A percentile compares a stretch with the other conserved stretches of the same genome.
These are phyloP conservation scores for Gossypium sturtianum DNA, from an alignment of 345 rosid species.

Conservation along the genomic window DNA sequence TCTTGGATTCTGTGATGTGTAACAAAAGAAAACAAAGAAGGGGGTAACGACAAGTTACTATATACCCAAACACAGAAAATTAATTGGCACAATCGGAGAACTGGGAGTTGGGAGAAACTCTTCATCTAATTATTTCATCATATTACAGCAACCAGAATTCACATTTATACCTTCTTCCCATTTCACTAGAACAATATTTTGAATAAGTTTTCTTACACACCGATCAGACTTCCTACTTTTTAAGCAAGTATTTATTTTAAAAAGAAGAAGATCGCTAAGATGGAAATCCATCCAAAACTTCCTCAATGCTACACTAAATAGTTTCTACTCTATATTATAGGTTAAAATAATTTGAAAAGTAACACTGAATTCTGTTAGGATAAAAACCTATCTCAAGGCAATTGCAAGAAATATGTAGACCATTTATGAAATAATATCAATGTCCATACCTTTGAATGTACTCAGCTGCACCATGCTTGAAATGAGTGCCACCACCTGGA, in stretches of 20 bases:
- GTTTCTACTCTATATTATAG: not conserved
- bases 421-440: not conserved
- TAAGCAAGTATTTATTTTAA: not conserved
- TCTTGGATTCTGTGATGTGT: no score
- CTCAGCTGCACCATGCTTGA: constrained; percentile 89
- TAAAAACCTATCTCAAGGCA: not conserved
- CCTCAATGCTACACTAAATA: not conserved
- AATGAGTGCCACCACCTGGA: constrained; percentile 98
- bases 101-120: not conserved
- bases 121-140: not conserved
- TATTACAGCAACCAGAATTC: not conserved
- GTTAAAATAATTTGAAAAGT: constrained; percentile 2
- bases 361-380: not conserved
- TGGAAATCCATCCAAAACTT: not conserved
- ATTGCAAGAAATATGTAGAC: not conserved
- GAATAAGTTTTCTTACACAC: not conserved
- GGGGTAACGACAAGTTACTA: not conserved
- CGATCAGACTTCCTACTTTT: not conserved
- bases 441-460: constrained; percentile 71
- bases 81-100: not conserved
- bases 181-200: not conserved
- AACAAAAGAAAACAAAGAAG: not conserved
- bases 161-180: not conserved
- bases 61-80: not conserved
- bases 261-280: not conserved